Base-by-base conservation (phyloP, 257 asterid species). In the Solanum pennellii region DNA sequence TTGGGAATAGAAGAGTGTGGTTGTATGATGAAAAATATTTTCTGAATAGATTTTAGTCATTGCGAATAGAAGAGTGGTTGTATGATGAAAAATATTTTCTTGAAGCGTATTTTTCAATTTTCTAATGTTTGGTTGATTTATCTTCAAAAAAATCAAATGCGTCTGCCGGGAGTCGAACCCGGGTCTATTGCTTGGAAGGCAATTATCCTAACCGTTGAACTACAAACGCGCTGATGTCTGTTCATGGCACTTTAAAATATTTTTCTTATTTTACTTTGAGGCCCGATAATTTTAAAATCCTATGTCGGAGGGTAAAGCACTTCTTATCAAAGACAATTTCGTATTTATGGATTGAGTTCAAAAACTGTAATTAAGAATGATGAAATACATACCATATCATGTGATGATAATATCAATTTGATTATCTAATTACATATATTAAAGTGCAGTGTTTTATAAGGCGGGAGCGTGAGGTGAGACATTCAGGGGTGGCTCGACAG, bases 161-260 rank as follows among this genome's bases (percentile, higher is more conserved):
- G 94, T 92, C 75, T 93, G 95, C 95, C 93, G 95, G 93, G 95
- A 92, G 98, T 97, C 98, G 96, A 97, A 95, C 99, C 99, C 98
- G 96, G 96, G 95, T 95, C 99, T 95, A 94, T 95, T 95, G 98
- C 98, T 95, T 97, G 98, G 98, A 97, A 91, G 96, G 98, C 98
- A 95, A 97, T 93, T 97, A 97, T 97, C 99, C 97, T 94, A 89
- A 93, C 93, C 94, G 96, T 94, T 94, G 98, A 98, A 94, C 98
- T 95, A 94, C 95, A 95, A 87, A 95, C 94, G 66, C 94, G 84
- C 6, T 42, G 15, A 1, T 20, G 10, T 11, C 0, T 0, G 0
- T 2, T 1, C 0, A 2, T 2, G 9, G 62, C 7, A 6, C 1
- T 42, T 0, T 9, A 2, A 39, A 39, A 0, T 42, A 0, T 42